phyloP scores from a whole-genome alignment of 176 grass and related monocot genomes.

The Cocos nucifera region DNA sequence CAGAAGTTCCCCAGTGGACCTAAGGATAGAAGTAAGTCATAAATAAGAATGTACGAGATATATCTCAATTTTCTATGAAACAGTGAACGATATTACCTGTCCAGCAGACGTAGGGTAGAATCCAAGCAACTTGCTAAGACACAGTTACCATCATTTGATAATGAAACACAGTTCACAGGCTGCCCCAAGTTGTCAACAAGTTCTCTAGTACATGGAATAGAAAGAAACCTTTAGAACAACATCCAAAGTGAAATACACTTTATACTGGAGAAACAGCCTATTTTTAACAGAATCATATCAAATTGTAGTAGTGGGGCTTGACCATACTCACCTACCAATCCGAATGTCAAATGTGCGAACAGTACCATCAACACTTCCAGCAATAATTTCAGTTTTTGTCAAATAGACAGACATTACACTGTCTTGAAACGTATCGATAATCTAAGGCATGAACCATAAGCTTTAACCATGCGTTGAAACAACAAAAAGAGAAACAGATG shows the following conservation, averaged over 20 bases:
- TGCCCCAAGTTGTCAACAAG: constrained; percentile 70
- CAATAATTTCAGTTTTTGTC: constrained; percentile 90
- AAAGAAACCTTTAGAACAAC: constrained; percentile 12
- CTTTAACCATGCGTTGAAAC: neutral
- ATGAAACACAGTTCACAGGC: constrained; percentile 80
- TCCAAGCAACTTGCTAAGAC: constrained; percentile 84
- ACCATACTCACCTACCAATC: constrained; percentile 62
- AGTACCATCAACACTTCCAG: constrained; percentile 92
- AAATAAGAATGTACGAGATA: neutral
- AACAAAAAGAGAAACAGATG: neutral
- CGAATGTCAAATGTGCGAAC: constrained; percentile 89
- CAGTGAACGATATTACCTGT: constrained; percentile 45
- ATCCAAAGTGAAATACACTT: constrained; percentile 1
- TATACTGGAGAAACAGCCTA: no score
- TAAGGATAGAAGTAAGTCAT: constrained; percentile 9
- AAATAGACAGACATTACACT: constrained; percentile 88
- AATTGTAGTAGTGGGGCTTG: no score
- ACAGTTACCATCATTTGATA: constrained; percentile 90
- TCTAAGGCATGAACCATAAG: constrained; percentile 35
- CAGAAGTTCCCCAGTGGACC: constrained; percentile 71
- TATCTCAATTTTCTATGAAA: neutral
- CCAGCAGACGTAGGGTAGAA: constrained; percentile 76
- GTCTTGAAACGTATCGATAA: constrained; percentile 92
- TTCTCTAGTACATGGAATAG: constrained; percentile 47
- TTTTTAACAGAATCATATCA: no score